Evolutionary conservation across 768 basidiomycete species (phyloP).

Genomic region (Boletus sensibilis): DNA sequence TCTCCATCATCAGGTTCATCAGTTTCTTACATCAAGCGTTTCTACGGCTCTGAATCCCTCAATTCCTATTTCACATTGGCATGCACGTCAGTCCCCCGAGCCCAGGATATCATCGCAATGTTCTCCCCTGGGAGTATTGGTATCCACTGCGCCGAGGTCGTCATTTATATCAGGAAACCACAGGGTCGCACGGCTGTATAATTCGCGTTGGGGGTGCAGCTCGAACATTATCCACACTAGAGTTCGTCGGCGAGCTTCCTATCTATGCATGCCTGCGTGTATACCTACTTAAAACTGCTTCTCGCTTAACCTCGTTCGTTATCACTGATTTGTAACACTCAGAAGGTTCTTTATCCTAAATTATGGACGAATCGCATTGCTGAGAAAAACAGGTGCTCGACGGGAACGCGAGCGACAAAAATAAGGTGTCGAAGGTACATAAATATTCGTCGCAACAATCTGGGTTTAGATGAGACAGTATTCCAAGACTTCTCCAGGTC

Average conservation of each 20-base stretch:
- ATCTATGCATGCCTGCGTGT: conserved; percentile 5
- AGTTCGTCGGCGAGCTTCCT: conserved; percentile 11
- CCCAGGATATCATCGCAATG: background rate
- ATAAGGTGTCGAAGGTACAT: background rate
- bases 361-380: background rate
- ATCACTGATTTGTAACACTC: background rate
- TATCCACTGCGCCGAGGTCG: conserved; percentile 1
- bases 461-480: conserved; percentile 24
- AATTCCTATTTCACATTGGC: conserved; percentile 2
- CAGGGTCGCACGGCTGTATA: conserved; percentile 6
- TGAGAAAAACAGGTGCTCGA: background rate
- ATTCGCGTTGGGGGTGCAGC: background rate
- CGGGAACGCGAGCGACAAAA: background rate
- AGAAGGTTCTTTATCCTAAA: background rate
- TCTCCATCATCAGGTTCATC: background rate
- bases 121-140: conserved; percentile 2
- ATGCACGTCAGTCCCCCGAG: conserved; percentile 4
- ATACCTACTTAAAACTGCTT: background rate
- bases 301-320: background rate
- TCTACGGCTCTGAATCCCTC: background rate
- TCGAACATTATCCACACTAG: conserved; percentile 9
- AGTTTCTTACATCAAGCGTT: conserved; percentile 4
- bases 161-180: background rate
- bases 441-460: conserved; percentile 2
- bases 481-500: conserved; percentile 64